Percentiles rank a stretch among this genome's conserved stretches.
Evolutionary conservation across 345 rosid genomes (phyloP).

Genomic region (Anastatica hierochuntica): DNA sequence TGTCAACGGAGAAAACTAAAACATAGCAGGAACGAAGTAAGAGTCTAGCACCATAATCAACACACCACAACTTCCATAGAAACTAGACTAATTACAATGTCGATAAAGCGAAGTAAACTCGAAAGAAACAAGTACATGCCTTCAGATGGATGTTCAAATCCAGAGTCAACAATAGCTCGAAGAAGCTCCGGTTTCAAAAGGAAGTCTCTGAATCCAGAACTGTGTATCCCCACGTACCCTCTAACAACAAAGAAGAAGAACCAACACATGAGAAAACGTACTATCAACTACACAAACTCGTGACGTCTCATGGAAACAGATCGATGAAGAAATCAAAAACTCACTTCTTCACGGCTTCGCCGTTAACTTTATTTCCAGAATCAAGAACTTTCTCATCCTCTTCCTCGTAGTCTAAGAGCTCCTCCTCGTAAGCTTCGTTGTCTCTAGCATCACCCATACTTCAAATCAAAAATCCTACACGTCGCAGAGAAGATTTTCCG

Average conservation of each 20-base stretch:
- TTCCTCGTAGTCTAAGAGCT: conserved; percentile 95
- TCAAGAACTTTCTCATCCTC: conserved; percentile 87
- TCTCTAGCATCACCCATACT: conserved; percentile 89
- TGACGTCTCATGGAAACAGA: background rate
- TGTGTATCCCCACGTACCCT: conserved; percentile 97
- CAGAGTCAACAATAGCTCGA: conserved; percentile 92
- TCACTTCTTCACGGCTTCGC: conserved; percentile 82
- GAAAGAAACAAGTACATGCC: too few species aligned
- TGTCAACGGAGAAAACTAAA: too few species aligned
- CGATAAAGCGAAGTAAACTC: too few species aligned
- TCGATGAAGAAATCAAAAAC: conserved; percentile 12
- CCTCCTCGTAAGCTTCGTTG: conserved; percentile 98
- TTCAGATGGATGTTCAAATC: conserved; percentile 99
- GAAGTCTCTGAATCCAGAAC: conserved; percentile 99
- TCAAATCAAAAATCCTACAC: conserved; percentile 9
- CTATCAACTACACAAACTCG: background rate
- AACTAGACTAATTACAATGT: too few species aligned
- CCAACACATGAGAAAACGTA: background rate
- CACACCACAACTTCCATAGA: too few species aligned
- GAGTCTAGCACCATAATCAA: too few species aligned
- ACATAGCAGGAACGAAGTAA: too few species aligned
- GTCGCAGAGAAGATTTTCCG: background rate
- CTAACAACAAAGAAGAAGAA: conserved; percentile 28
- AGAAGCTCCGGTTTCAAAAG: conserved; percentile 98
- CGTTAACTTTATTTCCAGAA: conserved; percentile 63